Percentiles rank a stretch among this genome's conserved stretches.
Conservation (phyloP, 257 asterid species). For the Voacanga thouarsii region DNA sequence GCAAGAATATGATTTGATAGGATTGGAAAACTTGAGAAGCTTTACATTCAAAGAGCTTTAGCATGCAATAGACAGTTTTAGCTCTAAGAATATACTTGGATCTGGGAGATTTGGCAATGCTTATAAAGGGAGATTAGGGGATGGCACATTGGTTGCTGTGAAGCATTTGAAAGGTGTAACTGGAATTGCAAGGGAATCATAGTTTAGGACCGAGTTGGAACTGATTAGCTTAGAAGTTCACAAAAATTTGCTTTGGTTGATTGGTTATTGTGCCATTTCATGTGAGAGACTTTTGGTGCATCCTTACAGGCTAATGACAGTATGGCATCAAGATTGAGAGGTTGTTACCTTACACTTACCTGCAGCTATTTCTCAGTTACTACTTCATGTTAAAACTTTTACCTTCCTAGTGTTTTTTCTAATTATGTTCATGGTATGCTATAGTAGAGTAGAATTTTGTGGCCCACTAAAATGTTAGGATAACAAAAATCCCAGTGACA, state of each 20-base stretch:
- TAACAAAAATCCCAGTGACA: neutral
- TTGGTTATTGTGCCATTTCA: conserved; percentile 74
- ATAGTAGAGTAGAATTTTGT: too few species aligned
- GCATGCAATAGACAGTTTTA: conserved; percentile 80
- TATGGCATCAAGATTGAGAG: conserved; percentile 82
- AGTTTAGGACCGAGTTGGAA: conserved; percentile 78
- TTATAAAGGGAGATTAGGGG: conserved; percentile 63
- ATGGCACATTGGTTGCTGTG: conserved; percentile 69
- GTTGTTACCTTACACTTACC: conserved; percentile 25
- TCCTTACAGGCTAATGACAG: conserved; percentile 95
- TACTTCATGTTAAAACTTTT: too few species aligned
- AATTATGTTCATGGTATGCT: too few species aligned
- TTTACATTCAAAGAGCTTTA: too few species aligned
- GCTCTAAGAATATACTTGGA: conserved; percentile 84
- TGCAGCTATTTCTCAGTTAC: neutral
- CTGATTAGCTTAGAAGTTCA: conserved; percentile 93
- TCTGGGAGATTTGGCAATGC: conserved; percentile 94
- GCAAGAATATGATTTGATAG: too few species aligned
- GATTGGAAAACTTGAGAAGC: too few species aligned
- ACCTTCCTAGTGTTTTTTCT: too few species aligned
- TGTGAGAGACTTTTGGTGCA: conserved; percentile 81
- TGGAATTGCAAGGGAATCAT: conserved; percentile 79
- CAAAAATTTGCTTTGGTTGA: conserved; percentile 69
- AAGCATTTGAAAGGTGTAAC: conserved; percentile 76
- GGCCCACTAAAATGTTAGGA: conserved; percentile 8